A percentile compares a stretch with the other conserved stretches of the same genome.
Evolutionary conservation across 192 early-diverging fungal species (phyloP).

Genomic region (Phycomyces nitens): DNA sequence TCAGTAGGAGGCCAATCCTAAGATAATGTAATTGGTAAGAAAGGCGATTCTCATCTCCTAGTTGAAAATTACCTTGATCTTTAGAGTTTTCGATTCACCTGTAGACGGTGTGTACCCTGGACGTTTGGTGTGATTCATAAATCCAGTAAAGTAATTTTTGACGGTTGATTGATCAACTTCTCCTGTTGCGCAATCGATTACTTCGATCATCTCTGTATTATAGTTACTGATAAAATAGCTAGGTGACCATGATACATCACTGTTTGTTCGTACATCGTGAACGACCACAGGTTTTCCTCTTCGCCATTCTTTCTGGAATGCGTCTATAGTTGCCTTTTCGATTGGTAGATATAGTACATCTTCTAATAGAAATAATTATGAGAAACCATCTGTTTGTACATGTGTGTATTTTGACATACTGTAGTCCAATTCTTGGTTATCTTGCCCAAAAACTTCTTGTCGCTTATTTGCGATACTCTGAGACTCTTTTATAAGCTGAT

Average conservation of each 20-base stretch:
- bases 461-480: not conserved
- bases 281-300: not conserved
- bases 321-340: not conserved
- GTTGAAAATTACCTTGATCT: slow-evolving; percentile 38
- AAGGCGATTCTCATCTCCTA: no score
- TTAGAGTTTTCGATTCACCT: slow-evolving; percentile 36
- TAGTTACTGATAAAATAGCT: slow-evolving; percentile 31
- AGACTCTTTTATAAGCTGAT: not conserved
- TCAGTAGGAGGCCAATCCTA: slow-evolving; percentile 62
- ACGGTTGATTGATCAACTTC: slow-evolving; percentile 20
- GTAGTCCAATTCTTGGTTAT: no score
- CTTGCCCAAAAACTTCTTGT: no score
- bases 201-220: slow-evolving; percentile 42
- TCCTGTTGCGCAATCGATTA: slow-evolving; percentile 49
- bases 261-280: not conserved
- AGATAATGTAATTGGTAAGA: not conserved
- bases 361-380: no score
- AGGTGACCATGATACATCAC: slow-evolving; percentile 31
- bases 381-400: no score
- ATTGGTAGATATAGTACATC: not conserved
- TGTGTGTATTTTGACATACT: no score
- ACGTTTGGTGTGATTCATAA: no score
- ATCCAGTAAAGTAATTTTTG: slow-evolving; percentile 42
- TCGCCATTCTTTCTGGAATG: not conserved
- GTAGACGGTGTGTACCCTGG: slow-evolving; percentile 29